phyloP scores from a whole-genome alignment of 1,284 basidiomycete species.

The Trametes polyzona region DNA sequence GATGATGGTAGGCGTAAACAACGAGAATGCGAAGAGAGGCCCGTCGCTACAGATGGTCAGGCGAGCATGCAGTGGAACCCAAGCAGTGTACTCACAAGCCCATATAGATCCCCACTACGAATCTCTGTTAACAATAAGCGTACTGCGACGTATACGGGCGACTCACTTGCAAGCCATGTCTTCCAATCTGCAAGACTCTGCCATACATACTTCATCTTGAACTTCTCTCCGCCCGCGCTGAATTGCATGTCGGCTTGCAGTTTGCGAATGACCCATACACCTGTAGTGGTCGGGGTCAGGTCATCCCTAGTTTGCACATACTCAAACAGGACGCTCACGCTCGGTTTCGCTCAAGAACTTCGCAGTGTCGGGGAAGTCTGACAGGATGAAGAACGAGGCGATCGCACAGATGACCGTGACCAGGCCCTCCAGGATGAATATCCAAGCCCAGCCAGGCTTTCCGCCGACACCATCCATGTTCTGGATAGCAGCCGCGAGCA shows the following conservation, averaged over 20 bases:
- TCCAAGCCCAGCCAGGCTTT: constrained; percentile 65
- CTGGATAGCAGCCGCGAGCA: constrained; percentile 65
- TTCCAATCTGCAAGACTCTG: constrained; percentile 56
- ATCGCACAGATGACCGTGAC: constrained; percentile 60
- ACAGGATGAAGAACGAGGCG: constrained; percentile 57
- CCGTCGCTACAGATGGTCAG: constrained; percentile 40
- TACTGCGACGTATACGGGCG: neutral
- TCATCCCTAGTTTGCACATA: neutral
- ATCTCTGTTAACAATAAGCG: neutral
- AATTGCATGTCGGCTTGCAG: constrained; percentile 52
- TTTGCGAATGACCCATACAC: constrained; percentile 50
- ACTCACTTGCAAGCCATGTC: constrained; percentile 51
- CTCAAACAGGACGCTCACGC: constrained; percentile 33
- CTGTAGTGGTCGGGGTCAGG: constrained; percentile 25
- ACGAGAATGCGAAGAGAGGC: constrained; percentile 57
- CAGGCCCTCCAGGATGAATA: constrained; percentile 80
- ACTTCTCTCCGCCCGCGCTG: constrained; percentile 52
- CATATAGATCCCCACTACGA: constrained; percentile 50
- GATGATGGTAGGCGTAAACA: constrained; percentile 61
- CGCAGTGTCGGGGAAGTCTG: constrained; percentile 66
- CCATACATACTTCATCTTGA: constrained; percentile 49
- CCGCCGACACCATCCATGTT: constrained; percentile 73
- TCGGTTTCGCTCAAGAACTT: constrained; percentile 56
- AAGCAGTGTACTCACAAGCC: constrained; percentile 41
- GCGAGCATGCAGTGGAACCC: too few relatives aligned